phyloP scores from a whole-genome alignment of 768 basidiomycete genomes.

The Amylocystis lapponica region DNA sequence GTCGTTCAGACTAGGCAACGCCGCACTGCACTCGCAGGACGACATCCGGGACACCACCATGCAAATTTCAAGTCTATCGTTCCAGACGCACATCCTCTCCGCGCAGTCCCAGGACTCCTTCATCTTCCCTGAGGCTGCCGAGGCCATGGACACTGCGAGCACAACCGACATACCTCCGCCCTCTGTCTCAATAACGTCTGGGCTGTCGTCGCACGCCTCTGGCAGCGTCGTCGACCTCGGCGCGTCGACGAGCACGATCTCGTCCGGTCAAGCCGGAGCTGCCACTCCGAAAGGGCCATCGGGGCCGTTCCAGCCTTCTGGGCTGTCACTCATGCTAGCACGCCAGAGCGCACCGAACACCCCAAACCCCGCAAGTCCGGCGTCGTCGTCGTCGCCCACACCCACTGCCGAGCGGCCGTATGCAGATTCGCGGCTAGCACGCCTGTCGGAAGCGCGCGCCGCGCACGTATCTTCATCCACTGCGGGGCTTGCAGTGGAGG shows the following conservation, averaged over 20 bases:
- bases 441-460: too few species aligned
- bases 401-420: constrained; percentile 12
- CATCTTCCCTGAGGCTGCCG: constrained; percentile 24
- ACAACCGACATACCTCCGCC: background rate
- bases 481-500: too few species aligned
- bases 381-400: constrained; percentile 11
- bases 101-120: constrained; percentile 27
- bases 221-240: constrained; percentile 14
- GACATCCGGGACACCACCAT: constrained; percentile 64
- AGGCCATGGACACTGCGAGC: background rate
- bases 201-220: constrained; percentile 8
- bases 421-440: background rate
- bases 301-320: constrained; percentile 17
- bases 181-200: constrained; percentile 9
- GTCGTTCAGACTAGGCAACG: constrained; percentile 13
- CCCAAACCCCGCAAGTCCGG: too few species aligned
- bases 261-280: constrained; percentile 10
- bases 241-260: constrained; percentile 17
- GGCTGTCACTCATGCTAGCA: constrained; percentile 19
- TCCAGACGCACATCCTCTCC: constrained; percentile 19
- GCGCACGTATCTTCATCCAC: too few species aligned
- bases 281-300: constrained; percentile 13
- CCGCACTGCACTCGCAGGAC: constrained; percentile 48
- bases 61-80: constrained; percentile 48
- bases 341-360: constrained; percentile 3